These are phyloP conservation scores for Scedosporium minutisporum DNA, from an alignment of 2,329 filamentous ascomycete genomes.

Conservation along the genomic window DNA sequence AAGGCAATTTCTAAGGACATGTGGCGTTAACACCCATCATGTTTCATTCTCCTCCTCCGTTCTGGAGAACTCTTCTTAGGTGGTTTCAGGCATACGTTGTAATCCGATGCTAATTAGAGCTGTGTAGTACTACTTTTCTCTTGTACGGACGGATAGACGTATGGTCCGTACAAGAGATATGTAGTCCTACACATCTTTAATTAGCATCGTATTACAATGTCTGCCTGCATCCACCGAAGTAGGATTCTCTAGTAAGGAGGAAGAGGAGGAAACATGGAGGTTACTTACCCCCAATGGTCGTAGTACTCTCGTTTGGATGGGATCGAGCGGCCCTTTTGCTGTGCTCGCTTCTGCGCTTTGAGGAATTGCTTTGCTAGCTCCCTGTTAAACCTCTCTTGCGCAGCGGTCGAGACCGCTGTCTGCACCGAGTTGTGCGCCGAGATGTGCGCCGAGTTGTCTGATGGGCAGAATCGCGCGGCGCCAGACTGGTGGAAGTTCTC, in stretches of 20 bases:
- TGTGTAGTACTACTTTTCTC: too few species aligned
- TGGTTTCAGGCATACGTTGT: too few species aligned
- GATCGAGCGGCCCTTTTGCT: constrained; percentile 36
- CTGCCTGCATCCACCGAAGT: background rate
- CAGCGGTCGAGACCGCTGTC: constrained; percentile 7
- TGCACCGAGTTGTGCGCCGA: constrained; percentile 62
- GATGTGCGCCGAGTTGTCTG: constrained; percentile 57
- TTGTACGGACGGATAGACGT: constrained; percentile 32
- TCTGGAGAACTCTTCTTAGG: too few species aligned
- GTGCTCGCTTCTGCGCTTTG: constrained; percentile 39
- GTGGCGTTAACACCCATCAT: too few species aligned
- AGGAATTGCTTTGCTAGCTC: constrained; percentile 34
- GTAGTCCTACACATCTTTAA: constrained; percentile 6
- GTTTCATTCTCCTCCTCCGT: too few species aligned
- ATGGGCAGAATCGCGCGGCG: constrained; percentile 36
- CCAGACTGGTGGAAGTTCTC: constrained; percentile 40
- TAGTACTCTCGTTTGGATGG: constrained; percentile 41
- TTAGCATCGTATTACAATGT: background rate
- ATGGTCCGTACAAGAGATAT: constrained; percentile 40
- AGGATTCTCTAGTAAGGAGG: background rate
- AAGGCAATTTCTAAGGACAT: too few species aligned
- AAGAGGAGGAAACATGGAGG: background rate
- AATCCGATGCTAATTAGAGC: too few species aligned
- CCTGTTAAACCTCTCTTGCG: constrained; percentile 29
- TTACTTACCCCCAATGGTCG: constrained; percentile 42